Conservation (phyloP, 2,329 filamentous ascomycete species). For the Hypoxylon sp. region DNA sequence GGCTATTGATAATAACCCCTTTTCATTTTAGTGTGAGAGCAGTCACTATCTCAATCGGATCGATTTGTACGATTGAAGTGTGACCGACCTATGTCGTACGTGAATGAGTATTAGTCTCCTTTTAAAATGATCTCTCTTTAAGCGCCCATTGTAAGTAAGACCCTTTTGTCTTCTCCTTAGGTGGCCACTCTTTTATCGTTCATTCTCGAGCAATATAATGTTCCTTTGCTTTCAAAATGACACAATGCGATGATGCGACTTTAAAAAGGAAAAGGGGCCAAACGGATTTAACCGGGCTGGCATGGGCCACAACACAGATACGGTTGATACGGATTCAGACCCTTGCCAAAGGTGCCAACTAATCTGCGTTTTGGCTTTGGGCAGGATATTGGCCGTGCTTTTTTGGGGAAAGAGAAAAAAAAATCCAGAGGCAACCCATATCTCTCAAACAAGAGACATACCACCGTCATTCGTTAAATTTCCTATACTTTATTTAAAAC, state of each 20-base stretch:
- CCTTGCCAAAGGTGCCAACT: constrained; percentile 4
- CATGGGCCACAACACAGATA: constrained; percentile 2
- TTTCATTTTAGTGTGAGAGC: neutral
- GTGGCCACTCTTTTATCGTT: no score
- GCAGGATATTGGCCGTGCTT: constrained; percentile 40
- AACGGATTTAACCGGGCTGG: neutral
- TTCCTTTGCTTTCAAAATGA: neutral
- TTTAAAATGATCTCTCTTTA: no score
- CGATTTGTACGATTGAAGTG: no score
- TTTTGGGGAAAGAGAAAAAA: constrained; percentile 17
- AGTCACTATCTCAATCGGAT: no score
- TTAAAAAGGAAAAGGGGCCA: neutral
- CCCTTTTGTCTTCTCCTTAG: no score
- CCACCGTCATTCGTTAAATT: constrained; percentile 15
- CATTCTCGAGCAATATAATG: no score
- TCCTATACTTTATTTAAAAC: constrained; percentile 14
- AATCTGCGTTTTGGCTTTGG: constrained; percentile 46
- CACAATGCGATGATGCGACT: neutral
- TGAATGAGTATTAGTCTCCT: no score
- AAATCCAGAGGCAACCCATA: constrained; percentile 24
- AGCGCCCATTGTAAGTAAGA: no score
- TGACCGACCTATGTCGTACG: no score
- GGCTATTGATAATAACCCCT: neutral
- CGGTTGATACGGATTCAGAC: neutral
- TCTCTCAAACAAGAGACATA: constrained; percentile 15